Evolutionary conservation across 805 yeast species (phyloP).

Genomic region (Soucietia sequanensis): DNA sequence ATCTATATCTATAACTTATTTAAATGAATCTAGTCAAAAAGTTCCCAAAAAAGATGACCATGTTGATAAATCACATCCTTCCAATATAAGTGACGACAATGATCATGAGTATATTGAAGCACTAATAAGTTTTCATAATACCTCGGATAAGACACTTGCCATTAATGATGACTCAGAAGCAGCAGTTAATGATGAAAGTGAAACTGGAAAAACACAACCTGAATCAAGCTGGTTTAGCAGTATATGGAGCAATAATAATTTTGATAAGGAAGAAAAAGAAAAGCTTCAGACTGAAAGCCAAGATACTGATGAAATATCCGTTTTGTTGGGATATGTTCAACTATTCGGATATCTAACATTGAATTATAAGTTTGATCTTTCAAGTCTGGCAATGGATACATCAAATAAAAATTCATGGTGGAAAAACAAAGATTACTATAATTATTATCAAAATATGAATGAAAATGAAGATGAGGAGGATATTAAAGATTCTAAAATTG

Average conservation of each 20-base stretch:
- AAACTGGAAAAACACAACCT: too few species aligned
- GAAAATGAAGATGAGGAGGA: conserved; percentile 19
- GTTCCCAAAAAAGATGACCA: too few species aligned
- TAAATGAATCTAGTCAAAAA: too few species aligned
- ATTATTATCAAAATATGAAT: conserved; percentile 19
- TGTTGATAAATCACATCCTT: too few species aligned
- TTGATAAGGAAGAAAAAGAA: neutral
- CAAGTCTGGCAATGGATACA: conserved; percentile 5
- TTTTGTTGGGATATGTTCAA: conserved; percentile 39
- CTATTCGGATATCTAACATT: conserved; percentile 38
- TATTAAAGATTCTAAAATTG: conserved; percentile 19
- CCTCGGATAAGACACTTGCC: too few species aligned
- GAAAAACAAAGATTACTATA: conserved; percentile 34
- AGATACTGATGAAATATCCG: too few species aligned
- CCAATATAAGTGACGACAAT: too few species aligned
- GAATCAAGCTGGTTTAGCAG: conserved; percentile 18
- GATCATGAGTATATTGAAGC: conserved; percentile 16
- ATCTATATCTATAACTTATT: conserved; percentile 17
- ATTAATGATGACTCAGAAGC: too few species aligned
- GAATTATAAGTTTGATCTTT: conserved; percentile 32
- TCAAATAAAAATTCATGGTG: conserved; percentile 25
- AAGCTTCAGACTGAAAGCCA: neutral
- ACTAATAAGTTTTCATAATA: conserved; percentile 23
- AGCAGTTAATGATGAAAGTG: too few species aligned
- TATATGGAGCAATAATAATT: conserved; percentile 6